These are phyloP conservation scores for Cercophora samala DNA, from an alignment of 495 filamentous ascomycete genomes.

Conservation along the genomic window DNA sequence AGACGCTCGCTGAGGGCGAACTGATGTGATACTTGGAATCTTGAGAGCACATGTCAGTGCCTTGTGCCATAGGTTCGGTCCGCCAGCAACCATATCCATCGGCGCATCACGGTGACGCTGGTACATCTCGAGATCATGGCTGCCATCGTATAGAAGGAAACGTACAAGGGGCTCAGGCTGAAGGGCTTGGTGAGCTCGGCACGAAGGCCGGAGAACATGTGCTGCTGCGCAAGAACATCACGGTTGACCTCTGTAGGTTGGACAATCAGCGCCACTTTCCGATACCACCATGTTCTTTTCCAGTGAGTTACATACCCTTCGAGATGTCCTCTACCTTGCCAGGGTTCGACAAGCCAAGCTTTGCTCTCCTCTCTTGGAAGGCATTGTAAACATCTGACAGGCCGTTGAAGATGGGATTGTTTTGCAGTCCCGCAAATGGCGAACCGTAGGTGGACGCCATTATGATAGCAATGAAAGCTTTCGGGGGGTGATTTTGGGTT, in stretches of 20 bases:
- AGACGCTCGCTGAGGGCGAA: conserved; percentile 89
- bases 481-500: not conserved
- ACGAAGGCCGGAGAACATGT: conserved; percentile 90
- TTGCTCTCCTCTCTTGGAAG: conserved; percentile 80
- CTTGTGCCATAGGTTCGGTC: not conserved
- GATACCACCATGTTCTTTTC: too few relatives aligned
- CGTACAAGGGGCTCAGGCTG: conserved; percentile 72
- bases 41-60: conserved; percentile 3
- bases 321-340: conserved; percentile 89
- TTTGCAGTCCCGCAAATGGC: conserved; percentile 62
- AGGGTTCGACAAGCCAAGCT: conserved; percentile 85
- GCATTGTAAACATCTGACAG: conserved; percentile 74
- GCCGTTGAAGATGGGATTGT: conserved; percentile 66
- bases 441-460: conserved; percentile 49
- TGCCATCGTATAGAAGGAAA: conserved; percentile 12
- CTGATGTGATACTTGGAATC: conserved; percentile 93
- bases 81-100: not conserved
- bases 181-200: conserved; percentile 96
- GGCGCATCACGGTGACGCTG: not conserved
- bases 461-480: conserved; percentile 23
- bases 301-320: conserved; percentile 40
- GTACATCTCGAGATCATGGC: not conserved
- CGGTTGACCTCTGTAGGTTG: conserved; percentile 70
- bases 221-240: conserved; percentile 90
- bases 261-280: conserved; percentile 16